Evolutionary conservation across 1,139 yeast species (phyloP), one percentile per base, ranked within the genome.

Genomic region (Zygoascus meyerae): DNA sequence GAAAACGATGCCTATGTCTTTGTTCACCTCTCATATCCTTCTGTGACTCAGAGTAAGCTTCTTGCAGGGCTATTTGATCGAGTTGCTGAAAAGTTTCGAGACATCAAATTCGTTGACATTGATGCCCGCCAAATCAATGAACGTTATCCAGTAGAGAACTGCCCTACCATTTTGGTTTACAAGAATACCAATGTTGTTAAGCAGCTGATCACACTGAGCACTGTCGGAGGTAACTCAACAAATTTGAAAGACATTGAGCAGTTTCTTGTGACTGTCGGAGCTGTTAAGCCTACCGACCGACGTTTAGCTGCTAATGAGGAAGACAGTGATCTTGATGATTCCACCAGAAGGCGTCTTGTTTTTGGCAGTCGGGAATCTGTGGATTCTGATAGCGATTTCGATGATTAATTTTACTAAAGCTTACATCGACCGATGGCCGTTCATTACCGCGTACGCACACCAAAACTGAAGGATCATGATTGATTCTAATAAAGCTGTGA

Each of bases 61-160:
- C 69, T 89, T 43, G 68, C 80, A 0, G 74, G 79, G 1, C 61
- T 85, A 28, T 72, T 84, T 52, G 64, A 48, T 18, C 56, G 68
- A n/a, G 53, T 57, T 1, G 72, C 73, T 4, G 62, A 62, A 9
- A 59, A 60, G 46, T 68, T 65, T 53, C 48, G 56, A n/a, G 96
- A 92, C 58, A 68, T 92, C 58, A 92, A 92, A 66, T 83, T 92
- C 61, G 92, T 90, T 39, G 96, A 92, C 56, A 92, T 92, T 44
- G 84, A 86, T 11, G 96, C 86, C 16, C 75, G 79, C 52, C 79
- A 96, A 64, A 95, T 96, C 49, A 85, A 90, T 53, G 97, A 90
- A 59, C 81, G 83, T 61, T 92, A 90, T 63, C 97, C 97, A 0
- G 90, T 86, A 29, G 65, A 77, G 35, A 90, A 86, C 66, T 85